Base-by-base conservation (phyloP, 371 early-diverging fungal species). In the Ecytonucleospora hepatopenaei region DNA sequence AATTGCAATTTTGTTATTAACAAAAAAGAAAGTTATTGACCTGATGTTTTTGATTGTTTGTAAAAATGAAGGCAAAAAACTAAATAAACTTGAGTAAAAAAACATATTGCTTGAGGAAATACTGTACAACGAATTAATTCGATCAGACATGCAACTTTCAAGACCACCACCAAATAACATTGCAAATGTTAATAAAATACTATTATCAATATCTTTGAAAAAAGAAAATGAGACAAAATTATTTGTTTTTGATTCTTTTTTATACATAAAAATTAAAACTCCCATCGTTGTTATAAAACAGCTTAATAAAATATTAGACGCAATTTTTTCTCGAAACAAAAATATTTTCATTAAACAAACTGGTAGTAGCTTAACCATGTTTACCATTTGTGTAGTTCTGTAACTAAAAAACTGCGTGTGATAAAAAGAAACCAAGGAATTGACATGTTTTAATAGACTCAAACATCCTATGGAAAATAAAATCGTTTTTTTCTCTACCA, bases 111-210 rank as follows among this genome's bases (percentile, higher is more conserved):
- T 85, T 2, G 92, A 90, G 0, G 86, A 82, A 12, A 78, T 67
- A 34, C 83, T 82, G 80, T 83, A 86, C 19, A 83, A 81, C 35
- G 82, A 82, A 76, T 92, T 90, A 34, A 92, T 85, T 61, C 88
- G 86, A 78, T 96, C 97, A 80, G 94, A 94, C 0, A 89, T 87
- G n/a, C 90, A 87, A 82, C 91, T 94, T n/a, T 88, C 89, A 27
- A 88, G 78, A 26, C 97, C 97, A 78, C 94, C 95, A 49, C 93
- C 80, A 1, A 85, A 77, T 53, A 94, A 82, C 78, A 90, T 92
- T 40, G 85, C 84, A 27, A 83, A 67, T 30, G 94, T 84, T 48
- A 96, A 81, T 28, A 85, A 69, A 34, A 93, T 71, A 0, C 94
- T 94, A 73, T n/a, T n/a, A n/a, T n/a, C n/a, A n/a, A n/a, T n/a